Conservation (phyloP, 192 early-diverging fungal genomes). For the Coemansia furcata region DNA sequence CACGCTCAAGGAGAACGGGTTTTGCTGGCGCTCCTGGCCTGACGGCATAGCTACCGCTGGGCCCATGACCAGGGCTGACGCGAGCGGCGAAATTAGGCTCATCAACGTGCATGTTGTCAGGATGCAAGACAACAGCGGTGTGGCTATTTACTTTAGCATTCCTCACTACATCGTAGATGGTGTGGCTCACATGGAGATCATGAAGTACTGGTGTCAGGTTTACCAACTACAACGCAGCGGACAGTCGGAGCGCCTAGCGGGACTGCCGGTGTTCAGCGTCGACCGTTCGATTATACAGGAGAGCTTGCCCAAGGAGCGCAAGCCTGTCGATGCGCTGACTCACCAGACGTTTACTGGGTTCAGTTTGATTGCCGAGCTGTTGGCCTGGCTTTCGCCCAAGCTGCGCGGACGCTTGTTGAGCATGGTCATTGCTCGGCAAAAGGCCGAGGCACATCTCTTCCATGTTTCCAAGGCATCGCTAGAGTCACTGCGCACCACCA, state of each 20-base stretch:
- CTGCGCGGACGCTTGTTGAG: conserved; percentile 27
- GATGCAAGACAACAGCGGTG: conserved; percentile 36
- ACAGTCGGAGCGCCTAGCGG: conserved; percentile 2
- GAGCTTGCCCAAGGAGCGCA: conserved; percentile 28
- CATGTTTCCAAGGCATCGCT: conserved; percentile 28
- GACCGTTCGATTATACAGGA: conserved; percentile 13
- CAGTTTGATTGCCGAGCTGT: conserved; percentile 27
- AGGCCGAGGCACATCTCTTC: conserved; percentile 44
- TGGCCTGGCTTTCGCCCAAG: conserved; percentile 46
- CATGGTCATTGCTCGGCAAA: conserved; percentile 27
- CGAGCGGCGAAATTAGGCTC: conserved; percentile 32
- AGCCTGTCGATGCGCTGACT: conserved; percentile 23
- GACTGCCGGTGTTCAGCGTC: conserved; percentile 16
- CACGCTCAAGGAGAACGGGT: conserved; percentile 19
- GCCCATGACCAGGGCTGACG: conserved; percentile 20
- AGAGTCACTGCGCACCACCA: conserved; percentile 15
- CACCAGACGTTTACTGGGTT: conserved; percentile 12
- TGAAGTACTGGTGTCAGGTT: conserved; percentile 36
- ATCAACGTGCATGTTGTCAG: conserved; percentile 44
- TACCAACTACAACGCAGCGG: conserved; percentile 15
- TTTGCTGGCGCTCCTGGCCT: conserved; percentile 43
- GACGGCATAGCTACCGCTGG: conserved; percentile 34
- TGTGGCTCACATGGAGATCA: conserved; percentile 30
- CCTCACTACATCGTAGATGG: conserved; percentile 41
- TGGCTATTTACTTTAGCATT: conserved; percentile 41